A percentile compares a stretch with the other conserved stretches of the same genome.
These are phyloP conservation scores for Lolium rigidum DNA, from an alignment of 176 grass and related monocot genomes.

Conservation along the genomic window DNA sequence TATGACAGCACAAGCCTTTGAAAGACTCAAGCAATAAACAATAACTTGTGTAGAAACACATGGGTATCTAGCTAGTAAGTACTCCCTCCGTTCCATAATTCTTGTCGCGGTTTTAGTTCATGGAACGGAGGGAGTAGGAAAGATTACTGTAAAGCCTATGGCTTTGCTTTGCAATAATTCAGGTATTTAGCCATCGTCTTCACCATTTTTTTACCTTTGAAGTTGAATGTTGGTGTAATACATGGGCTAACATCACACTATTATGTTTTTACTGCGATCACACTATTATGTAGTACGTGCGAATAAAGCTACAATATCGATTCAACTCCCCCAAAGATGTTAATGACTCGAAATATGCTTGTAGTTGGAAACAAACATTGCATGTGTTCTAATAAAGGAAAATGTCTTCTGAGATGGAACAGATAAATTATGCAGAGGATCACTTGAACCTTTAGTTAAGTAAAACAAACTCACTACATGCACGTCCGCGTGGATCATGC, in stretches of 20 bases:
- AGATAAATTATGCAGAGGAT: neutral
- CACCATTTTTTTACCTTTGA: neutral
- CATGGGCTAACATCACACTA: slow-evolving; percentile 7
- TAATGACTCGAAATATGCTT: neutral
- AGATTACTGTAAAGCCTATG: slow-evolving; percentile 4
- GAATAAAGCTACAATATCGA: neutral
- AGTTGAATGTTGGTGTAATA: neutral
- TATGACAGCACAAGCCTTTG: neutral
- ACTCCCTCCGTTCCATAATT: no score
- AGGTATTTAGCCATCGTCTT: neutral
- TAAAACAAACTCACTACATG: neutral
- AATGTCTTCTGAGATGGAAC: neutral
- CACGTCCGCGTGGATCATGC: neutral
- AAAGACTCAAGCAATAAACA: neutral
- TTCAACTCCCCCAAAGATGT: neutral
- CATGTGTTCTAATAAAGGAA: slow-evolving; percentile 6
- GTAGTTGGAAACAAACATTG: neutral
- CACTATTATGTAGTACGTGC: neutral
- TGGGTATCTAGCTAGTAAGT: no score
- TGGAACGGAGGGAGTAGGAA: neutral
- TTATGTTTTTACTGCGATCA: neutral
- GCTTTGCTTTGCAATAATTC: neutral
- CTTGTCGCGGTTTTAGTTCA: no score
- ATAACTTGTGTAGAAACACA: neutral
- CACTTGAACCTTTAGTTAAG: neutral